Evolutionary conservation across 345 rosid genomes (phyloP).

Genomic region (Tarenaya hassleriana): DNA sequence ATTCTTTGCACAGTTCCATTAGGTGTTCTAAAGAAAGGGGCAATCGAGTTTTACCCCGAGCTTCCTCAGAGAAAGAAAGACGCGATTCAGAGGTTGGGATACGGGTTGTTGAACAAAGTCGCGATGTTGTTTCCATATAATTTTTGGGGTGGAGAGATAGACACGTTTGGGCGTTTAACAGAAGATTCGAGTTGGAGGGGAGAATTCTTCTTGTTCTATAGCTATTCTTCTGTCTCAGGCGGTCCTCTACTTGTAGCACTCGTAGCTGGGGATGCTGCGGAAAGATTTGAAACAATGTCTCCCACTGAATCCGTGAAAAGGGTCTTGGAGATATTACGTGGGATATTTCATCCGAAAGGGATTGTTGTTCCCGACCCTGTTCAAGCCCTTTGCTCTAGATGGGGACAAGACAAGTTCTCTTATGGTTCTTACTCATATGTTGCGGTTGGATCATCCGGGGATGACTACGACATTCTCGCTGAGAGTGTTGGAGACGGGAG

Average conservation of each 20-base stretch:
- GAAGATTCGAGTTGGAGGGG: constrained; percentile 77
- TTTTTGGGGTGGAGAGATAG: constrained; percentile 91
- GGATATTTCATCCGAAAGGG: constrained; percentile 83
- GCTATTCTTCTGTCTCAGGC: constrained; percentile 84
- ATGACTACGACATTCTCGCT: constrained; percentile 86
- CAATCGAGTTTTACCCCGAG: constrained; percentile 69
- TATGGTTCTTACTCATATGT: constrained; percentile 91
- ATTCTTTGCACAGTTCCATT: constrained; percentile 81
- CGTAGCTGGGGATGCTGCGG: constrained; percentile 89
- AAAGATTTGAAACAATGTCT: constrained; percentile 68
- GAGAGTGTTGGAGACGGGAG: constrained; percentile 92
- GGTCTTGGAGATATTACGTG: constrained; percentile 66
- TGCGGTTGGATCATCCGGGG: constrained; percentile 90
- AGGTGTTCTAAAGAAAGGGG: constrained; percentile 81
- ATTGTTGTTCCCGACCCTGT: constrained; percentile 94
- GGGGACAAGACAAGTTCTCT: constrained; percentile 83
- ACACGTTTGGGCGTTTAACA: constrained; percentile 84
- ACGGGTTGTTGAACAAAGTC: constrained; percentile 80
- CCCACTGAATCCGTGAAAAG: constrained; percentile 79
- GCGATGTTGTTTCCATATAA: constrained; percentile 81
- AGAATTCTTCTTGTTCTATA: constrained; percentile 89
- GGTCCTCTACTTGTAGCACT: constrained; percentile 91
- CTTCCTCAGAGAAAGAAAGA: constrained; percentile 79
- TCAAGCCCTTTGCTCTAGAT: constrained; percentile 84
- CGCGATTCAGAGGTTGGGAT: constrained; percentile 79